Evolutionary conservation across 768 basidiomycete genomes (phyloP), one percentile per base, ranked within the genome.

Genomic region (Dendrothele bispora): DNA sequence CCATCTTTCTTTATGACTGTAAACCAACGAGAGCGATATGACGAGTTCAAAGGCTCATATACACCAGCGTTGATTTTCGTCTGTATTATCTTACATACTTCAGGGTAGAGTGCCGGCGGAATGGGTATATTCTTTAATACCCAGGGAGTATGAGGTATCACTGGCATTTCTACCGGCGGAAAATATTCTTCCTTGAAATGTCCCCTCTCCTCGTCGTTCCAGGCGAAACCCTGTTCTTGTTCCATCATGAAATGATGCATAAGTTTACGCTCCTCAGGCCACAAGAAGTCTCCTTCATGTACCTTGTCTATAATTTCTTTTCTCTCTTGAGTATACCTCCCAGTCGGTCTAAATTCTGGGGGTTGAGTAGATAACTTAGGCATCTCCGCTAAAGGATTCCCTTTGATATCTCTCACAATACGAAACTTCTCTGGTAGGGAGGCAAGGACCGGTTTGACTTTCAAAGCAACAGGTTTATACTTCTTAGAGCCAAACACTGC

Each of bases 141-240:
- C 59, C 62, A 66, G 0, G 61, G 60, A 1, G 42, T 55, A 44
- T 61, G 61, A n/a, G 40, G 46, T 7, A 43, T 32, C 12, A 55
- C 51, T 14, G 58, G 57, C 8, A 62, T 56, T 8, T 53, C 41
- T 6, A 60, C 32, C 28, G 38, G 57, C 15, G 36, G 51, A 43
- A 55, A 60, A 48, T 52, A 62, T 18, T 62, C 60, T 4, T 50
- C 25, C 43, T 48, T 12, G 29, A 59, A 59, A 2, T 21, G 17
- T 11, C 60, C 53, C 5, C 49, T 49, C 34, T 61, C 51, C 3
- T 36, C 17, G 2, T 55, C 58, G 14, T 61, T 26, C 55, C 55
- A 62, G 12, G 58, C 48, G 24, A 62, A 53, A 2, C 26, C 55
- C 5, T 26, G 42, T 7, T 61, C 26, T 6, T 61, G 49, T 1